phyloP scores from a whole-genome alignment of 169 alveolate species.

The Plasmodium reichenowi region DNA sequence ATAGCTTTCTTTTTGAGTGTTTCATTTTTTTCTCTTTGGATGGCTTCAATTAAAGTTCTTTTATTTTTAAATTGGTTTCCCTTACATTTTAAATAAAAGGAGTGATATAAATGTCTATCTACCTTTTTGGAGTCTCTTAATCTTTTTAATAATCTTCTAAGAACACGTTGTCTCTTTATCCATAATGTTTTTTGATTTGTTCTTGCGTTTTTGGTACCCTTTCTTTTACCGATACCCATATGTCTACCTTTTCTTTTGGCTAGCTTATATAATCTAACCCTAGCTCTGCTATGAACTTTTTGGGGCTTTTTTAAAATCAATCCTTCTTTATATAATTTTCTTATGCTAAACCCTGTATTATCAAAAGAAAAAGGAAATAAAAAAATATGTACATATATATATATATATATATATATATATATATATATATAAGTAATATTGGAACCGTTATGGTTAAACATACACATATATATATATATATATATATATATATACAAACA shows the following conservation, averaged over 20 bases:
- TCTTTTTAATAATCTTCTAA: constrained; percentile 97
- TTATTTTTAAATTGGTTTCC: constrained; percentile 99
- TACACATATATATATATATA: too few species aligned
- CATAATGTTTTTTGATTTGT: constrained; percentile 97
- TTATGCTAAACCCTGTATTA: constrained; percentile 86
- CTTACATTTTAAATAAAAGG: constrained; percentile 97
- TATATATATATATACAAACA: not conserved
- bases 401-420: too few species aligned
- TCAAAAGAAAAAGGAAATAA: not conserved
- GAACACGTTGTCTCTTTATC: constrained; percentile 99
- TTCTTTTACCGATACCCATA: constrained; percentile 98
- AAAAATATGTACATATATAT: not conserved
- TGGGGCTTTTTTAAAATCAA: constrained; percentile 96
- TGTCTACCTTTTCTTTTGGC: constrained; percentile 98
- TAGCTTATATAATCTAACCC: constrained; percentile 93
- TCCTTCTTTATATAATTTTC: constrained; percentile 97
- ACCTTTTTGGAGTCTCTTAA: constrained; percentile 97
- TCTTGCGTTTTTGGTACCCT: constrained; percentile 98
- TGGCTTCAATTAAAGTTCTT: constrained; percentile 97
- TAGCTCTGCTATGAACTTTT: constrained; percentile 96
- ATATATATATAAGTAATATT: not conserved
- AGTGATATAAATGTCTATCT: constrained; percentile 97
- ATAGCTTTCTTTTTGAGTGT: constrained; percentile 92
- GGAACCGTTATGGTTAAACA: too few species aligned
- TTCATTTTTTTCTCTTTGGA: constrained; percentile 94